Evolutionary conservation across 2,329 filamentous ascomycete species (phyloP), one percentile per base, ranked within the genome.

Genomic region (Fusarium beomiforme): DNA sequence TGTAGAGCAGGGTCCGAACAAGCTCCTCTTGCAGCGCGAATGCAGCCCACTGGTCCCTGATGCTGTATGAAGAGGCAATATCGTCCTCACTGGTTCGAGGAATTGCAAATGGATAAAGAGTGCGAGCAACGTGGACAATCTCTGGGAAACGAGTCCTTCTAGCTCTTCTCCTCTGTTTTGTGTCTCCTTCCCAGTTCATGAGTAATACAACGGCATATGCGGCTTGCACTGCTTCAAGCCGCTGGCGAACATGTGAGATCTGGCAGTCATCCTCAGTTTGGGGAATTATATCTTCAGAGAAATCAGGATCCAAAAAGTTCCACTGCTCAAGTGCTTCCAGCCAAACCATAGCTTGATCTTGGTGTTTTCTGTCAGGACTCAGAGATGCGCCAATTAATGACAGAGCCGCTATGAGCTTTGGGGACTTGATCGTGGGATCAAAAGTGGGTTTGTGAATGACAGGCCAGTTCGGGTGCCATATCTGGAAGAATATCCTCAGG

Each of bases 401-500:
- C 8, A 71, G n/a, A 3, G 64, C 42, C 6, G 54, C 67, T 26
- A 71, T 50, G 0, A 71, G 11, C 11, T 34, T 23, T 7, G 64
- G 46, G 2, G 64, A 13, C 37, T 31, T 65, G 24, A 42, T 36
- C 4, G 29, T 14, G 2, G 47, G 5, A 19, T 44, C 8, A 19
- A 71, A 71, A 2, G 59, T 69, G 1, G 67, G 41, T 17, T 42
- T 50, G 11, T 71, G 69, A 26, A 71, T 57, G 17, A 71, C 46
- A 0, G 67, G 69, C 67, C 69, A 71, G 51, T 71, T 71, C 2
- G 64, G 67, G 10, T 65, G 47, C 69, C 69, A 71, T 7, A 65
- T 54, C 4, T 59, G 39, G 33, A 60, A 71, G 26, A 71, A 71
- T 4, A 44, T 12, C 5, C 12, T 19, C 4, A 71, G n/a, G 8